Evolutionary conservation across 805 yeast genomes (phyloP).

Genomic region (Kodamaea nitidulidarum): DNA sequence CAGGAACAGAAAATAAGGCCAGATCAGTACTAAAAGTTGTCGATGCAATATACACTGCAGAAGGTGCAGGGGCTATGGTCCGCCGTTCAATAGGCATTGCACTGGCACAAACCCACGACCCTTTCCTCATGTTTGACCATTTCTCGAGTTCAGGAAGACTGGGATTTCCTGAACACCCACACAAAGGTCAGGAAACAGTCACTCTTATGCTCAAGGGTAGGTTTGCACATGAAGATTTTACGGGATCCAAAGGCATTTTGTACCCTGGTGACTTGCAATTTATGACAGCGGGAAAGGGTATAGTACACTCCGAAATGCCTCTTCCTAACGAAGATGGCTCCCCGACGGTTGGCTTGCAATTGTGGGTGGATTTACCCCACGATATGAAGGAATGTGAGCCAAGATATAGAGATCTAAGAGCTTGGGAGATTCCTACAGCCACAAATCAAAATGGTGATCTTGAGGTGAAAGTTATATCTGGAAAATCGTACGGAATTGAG

Average conservation of each 20-base stretch:
- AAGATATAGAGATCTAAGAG: slow-evolving; percentile 71
- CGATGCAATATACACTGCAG: slow-evolving; percentile 65
- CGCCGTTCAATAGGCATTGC: slow-evolving; percentile 75
- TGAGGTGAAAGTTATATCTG: slow-evolving; percentile 69
- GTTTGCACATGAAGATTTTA: slow-evolving; percentile 80
- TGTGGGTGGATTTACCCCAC: slow-evolving; percentile 84
- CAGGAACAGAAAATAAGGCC: background rate
- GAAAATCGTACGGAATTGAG: slow-evolving; percentile 69
- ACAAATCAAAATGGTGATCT: slow-evolving; percentile 60
- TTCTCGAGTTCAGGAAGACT: slow-evolving; percentile 61
- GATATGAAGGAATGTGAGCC: slow-evolving; percentile 62
- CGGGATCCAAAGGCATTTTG: slow-evolving; percentile 73
- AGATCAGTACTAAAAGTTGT: slow-evolving; percentile 34
- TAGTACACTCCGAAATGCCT: slow-evolving; percentile 86
- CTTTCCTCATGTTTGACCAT: slow-evolving; percentile 80
- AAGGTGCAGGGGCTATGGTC: slow-evolving; percentile 84
- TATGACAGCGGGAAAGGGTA: slow-evolving; percentile 90
- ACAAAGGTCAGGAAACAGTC: slow-evolving; percentile 79
- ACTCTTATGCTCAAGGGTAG: slow-evolving; percentile 63
- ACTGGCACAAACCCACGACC: slow-evolving; percentile 69
- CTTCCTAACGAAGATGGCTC: slow-evolving; percentile 47
- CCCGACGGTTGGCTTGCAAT: slow-evolving; percentile 63
- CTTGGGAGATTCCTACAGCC: slow-evolving; percentile 67
- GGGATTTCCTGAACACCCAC: slow-evolving; percentile 85
- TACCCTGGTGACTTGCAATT: slow-evolving; percentile 84